Conservation (phyloP, 495 filamentous ascomycete species). For the Choiromyces venosus region DNA sequence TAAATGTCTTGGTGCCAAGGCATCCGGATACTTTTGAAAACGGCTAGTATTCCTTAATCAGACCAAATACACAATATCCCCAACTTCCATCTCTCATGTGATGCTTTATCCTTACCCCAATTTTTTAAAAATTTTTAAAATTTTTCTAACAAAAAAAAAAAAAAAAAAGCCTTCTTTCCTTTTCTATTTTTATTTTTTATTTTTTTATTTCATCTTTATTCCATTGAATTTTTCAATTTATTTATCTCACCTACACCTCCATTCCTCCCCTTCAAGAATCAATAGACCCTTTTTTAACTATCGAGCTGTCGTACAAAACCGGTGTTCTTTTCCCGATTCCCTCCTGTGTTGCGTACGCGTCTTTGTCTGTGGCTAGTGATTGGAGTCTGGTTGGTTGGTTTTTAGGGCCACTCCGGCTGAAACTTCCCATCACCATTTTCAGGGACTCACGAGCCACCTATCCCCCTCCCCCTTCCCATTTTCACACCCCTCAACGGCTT, state of each 20-base stretch:
- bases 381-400: not conserved
- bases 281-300: not conserved
- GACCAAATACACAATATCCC: not conserved
- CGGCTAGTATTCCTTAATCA: no score
- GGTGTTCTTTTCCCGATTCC: not conserved
- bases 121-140: not conserved
- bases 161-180: not conserved
- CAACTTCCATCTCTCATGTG: not conserved
- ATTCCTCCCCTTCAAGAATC: not conserved
- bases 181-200: not conserved
- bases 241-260: not conserved
- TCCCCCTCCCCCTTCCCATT: not conserved
- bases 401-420: not conserved
- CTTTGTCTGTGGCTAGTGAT: not conserved
- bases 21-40: no score
- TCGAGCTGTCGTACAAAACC: not conserved
- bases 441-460: not conserved
- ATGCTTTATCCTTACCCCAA: not conserved
- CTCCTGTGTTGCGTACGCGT: not conserved
- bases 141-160: no score
- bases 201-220: no score
- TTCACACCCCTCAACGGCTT: not conserved
- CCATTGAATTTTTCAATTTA: not conserved
- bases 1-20: no score
- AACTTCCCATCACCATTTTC: not conserved